These are phyloP conservation scores for Xylaria scruposa DNA, from an alignment of 495 filamentous ascomycete species.

Conservation along the genomic window DNA sequence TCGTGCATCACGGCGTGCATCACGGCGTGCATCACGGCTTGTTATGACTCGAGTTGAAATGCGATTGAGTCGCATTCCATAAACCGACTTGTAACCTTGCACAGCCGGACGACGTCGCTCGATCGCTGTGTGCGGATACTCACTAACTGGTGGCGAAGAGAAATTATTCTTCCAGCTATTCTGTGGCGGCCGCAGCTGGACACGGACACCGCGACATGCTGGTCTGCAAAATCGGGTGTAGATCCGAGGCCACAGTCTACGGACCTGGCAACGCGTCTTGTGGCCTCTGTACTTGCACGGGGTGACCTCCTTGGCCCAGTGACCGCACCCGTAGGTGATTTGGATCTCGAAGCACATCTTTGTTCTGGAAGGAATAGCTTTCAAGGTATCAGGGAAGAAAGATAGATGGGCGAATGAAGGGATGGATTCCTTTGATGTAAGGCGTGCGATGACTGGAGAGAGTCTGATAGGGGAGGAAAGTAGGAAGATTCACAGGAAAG, in stretches of 20 bases:
- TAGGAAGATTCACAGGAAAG: background rate
- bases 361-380: background rate
- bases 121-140: background rate
- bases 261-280: background rate
- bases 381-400: background rate
- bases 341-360: background rate
- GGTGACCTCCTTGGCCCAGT: background rate
- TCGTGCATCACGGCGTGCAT: too few relatives aligned
- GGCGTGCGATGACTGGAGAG: background rate
- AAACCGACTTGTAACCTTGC: too few relatives aligned
- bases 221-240: background rate
- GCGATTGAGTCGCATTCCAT: too few relatives aligned
- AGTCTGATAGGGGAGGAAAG: background rate
- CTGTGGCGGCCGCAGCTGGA: background rate
- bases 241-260: too few relatives aligned
- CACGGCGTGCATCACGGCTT: background rate
- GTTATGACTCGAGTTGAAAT: background rate
- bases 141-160: background rate
- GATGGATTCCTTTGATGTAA: background rate
- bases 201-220: background rate
- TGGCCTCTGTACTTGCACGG: background rate
- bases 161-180: background rate
- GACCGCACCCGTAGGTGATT: constrained; percentile 5
- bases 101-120: background rate
- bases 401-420: background rate